These are phyloP conservation scores for Sanguinoderma infundibulare DNA, from an alignment of 1,284 basidiomycete species.

Conservation along the genomic window DNA sequence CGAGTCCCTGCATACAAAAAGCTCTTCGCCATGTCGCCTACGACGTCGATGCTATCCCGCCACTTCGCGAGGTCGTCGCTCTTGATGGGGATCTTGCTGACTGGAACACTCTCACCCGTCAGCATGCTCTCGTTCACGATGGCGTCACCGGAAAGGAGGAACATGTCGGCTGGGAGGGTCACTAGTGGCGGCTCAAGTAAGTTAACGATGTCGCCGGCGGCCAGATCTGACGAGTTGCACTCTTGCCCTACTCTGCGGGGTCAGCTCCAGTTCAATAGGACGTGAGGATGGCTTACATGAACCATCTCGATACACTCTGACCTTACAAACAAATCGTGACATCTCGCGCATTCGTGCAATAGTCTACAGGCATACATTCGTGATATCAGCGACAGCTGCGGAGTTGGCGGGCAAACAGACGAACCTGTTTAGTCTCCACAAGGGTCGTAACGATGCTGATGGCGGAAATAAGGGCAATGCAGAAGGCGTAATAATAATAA, in stretches of 20 bases:
- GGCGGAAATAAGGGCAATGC: constrained; percentile 92
- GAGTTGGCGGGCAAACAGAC: not conserved
- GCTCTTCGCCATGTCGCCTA: constrained; percentile 78
- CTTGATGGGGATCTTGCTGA: constrained; percentile 83
- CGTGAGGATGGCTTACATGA: constrained; percentile 59
- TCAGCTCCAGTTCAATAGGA: constrained; percentile 4
- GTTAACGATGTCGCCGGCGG: constrained; percentile 94
- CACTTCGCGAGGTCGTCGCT: constrained; percentile 76
- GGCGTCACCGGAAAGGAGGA: constrained; percentile 93
- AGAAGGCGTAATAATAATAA: constrained; percentile 98
- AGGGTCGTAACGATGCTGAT: constrained; percentile 89
- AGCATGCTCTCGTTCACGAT: constrained; percentile 99
- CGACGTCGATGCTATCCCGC: constrained; percentile 69
- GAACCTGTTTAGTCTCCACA: constrained; percentile 89
- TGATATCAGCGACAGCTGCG: not conserved
- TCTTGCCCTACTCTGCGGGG: constrained; percentile 60
- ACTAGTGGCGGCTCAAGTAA: constrained; percentile 78
- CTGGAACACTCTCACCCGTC: constrained; percentile 94
- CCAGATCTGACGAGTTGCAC: constrained; percentile 80
- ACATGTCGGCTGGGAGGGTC: constrained; percentile 89
- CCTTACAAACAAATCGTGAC: constrained; percentile 89
- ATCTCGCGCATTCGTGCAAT: constrained; percentile 96
- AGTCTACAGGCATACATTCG: constrained; percentile 57
- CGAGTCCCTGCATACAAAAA: constrained; percentile 94
- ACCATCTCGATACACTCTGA: constrained; percentile 76